Evolutionary conservation across 805 yeast genomes (phyloP), one percentile per base, ranked within the genome.

Genomic region (Scheffersomyces coipomensis): DNA sequence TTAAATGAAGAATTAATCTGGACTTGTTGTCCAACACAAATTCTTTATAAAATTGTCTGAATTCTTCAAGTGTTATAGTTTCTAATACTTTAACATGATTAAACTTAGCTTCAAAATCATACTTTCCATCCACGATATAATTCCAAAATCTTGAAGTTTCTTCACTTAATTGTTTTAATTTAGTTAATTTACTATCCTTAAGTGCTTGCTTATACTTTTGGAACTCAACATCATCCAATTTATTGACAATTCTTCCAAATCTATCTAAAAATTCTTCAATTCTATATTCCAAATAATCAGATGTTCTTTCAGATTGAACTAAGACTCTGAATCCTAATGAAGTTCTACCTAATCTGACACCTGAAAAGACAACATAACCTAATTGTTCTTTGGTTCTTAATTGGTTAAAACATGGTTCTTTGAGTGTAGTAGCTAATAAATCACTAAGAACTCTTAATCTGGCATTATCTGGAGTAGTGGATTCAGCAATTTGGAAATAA

Each of bases 351-450:
- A 73, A 73, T 44, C 84, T 69, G 19, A 76, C 66, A 0, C 95
- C 86, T 32, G 93, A 81, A 56, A 88, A 88, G 0, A 91, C 99
- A 46, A 91, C 89, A 54, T 91, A 91, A 2, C 99, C 99, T 23
- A 91, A 73, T 61, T 93, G 98, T 64, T 91, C 98, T 52, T 88
- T 84, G 5, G 99, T 91, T 62, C 99, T 78, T 42, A 91, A 73
- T 46, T 85, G 85, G 55, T 88, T 83, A 63, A 91, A 93, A 42
- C 91, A 85, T 4, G 97, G 97, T 57, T 91, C 97, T 48, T 77
- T 79, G 35, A 85, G 68, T 46, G 89, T 75, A 45, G 86, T 91
- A 0, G 85, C 77, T 34, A 88, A 62, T 37, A 91, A 63, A 35
- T 83, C 88, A 10, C 85, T 72, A 39, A 76, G 54, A 38, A 61